phyloP scores from a whole-genome alignment of 2,329 filamentous ascomycete genomes.

The Epichloe amarillans region DNA sequence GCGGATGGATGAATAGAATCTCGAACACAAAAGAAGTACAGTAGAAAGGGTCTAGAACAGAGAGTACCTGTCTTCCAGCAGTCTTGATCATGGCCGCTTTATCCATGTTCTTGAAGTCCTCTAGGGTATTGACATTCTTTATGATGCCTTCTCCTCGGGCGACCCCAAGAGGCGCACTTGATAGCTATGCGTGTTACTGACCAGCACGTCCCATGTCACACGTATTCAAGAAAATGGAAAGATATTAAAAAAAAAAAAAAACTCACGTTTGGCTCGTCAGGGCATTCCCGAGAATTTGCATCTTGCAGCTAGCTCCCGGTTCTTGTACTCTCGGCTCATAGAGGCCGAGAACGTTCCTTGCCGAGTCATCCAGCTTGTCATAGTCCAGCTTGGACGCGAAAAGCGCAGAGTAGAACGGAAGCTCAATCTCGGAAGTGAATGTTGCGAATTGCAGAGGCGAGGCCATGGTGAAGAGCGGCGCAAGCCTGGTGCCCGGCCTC shows the following conservation, averaged over 20 bases:
- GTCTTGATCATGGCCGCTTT: conserved; percentile 65
- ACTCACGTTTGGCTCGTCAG: conserved; percentile 72
- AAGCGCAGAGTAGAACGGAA: conserved; percentile 89
- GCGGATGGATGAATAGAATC: neutral
- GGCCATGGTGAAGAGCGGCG: conserved; percentile 31
- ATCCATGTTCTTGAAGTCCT: conserved; percentile 79
- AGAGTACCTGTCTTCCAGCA: conserved; percentile 58
- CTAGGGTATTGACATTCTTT: conserved; percentile 90
- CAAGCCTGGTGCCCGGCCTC: neutral
- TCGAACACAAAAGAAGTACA: neutral
- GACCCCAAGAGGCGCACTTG: conserved; percentile 53
- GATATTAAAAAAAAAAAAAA: no score
- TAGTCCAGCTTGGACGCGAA: conserved; percentile 89
- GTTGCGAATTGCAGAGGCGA: conserved; percentile 58
- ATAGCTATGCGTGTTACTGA: neutral
- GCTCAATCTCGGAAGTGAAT: conserved; percentile 86
- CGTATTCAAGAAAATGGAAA: neutral
- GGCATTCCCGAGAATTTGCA: conserved; percentile 82
- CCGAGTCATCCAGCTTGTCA: conserved; percentile 92
- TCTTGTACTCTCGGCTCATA: conserved; percentile 73
- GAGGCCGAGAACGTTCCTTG: conserved; percentile 70
- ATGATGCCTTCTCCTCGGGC: conserved; percentile 87
- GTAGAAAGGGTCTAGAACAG: neutral
- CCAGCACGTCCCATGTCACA: neutral
- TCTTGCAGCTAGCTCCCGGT: conserved; percentile 65